Evolutionary conservation across 768 basidiomycete species (phyloP).

Genomic region (Suillus sp.): DNA sequence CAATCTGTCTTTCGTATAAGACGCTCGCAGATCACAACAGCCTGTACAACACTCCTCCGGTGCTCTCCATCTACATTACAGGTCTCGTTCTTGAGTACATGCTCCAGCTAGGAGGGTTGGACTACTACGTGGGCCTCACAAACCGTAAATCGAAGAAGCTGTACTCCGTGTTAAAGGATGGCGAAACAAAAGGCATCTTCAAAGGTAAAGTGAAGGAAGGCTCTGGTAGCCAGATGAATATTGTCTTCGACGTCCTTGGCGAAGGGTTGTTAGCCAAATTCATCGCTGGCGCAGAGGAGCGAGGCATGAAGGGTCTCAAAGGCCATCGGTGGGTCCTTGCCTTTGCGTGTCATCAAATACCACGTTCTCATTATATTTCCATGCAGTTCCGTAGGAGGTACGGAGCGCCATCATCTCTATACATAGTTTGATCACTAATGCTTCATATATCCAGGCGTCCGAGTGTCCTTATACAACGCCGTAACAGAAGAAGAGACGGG

Average conservation of each 20-base stretch:
- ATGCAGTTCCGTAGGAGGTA: constrained; percentile 57
- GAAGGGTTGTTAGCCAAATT: constrained; percentile 77
- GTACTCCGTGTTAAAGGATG: constrained; percentile 71
- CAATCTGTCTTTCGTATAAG: constrained; percentile 82
- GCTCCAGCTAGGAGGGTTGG: constrained; percentile 62
- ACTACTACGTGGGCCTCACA: constrained; percentile 67
- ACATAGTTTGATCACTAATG: not conserved
- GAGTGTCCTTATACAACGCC: constrained; percentile 89
- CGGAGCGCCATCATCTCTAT: constrained; percentile 9
- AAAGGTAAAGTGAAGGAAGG: constrained; percentile 70
- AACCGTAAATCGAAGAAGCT: constrained; percentile 73
- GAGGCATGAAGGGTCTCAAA: constrained; percentile 83
- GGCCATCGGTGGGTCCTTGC: constrained; percentile 78
- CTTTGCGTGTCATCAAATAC: not conserved
- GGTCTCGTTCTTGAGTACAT: constrained; percentile 81
- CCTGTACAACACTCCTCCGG: constrained; percentile 92
- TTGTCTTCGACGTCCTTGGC: constrained; percentile 78
- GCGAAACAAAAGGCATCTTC: constrained; percentile 71
- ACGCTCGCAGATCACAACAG: constrained; percentile 72
- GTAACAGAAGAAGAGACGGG: constrained; percentile 76
- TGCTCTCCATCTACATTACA: constrained; percentile 88
- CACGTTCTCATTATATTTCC: not conserved
- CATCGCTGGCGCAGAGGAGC: constrained; percentile 75
- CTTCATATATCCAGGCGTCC: constrained; percentile 52
- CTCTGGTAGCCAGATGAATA: constrained; percentile 94